These are phyloP conservation scores for Fusarium camptoceras DNA, from an alignment of 2,329 filamentous ascomycete genomes.

Conservation along the genomic window DNA sequence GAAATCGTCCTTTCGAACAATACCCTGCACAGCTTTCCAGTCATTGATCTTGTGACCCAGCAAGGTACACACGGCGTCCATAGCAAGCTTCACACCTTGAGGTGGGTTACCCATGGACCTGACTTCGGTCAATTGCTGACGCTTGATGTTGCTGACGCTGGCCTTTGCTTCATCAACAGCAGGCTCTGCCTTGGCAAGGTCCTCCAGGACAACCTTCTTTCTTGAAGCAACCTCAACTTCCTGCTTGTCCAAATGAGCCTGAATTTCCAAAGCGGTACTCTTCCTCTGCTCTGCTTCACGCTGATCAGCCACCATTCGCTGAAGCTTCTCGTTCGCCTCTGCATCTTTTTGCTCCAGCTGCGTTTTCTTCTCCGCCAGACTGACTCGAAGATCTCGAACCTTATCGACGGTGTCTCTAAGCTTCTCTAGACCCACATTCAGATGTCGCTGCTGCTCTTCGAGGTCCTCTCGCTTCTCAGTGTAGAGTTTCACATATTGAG, in stretches of 20 bases:
- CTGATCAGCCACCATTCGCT: conserved; percentile 97
- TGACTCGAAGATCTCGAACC: conserved; percentile 89
- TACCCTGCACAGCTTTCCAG: conserved; percentile 91
- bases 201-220: conserved; percentile 84
- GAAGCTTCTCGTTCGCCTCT: conserved; percentile 96
- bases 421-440: conserved; percentile 98
- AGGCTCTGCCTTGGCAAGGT: conserved; percentile 91
- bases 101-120: conserved; percentile 96
- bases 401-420: conserved; percentile 96
- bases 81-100: conserved; percentile 86
- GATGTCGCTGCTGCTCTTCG: conserved; percentile 97
- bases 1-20: conserved; percentile 93
- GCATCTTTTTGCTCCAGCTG: conserved; percentile 94
- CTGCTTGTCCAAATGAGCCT: conserved; percentile 87
- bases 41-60: conserved; percentile 89
- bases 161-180: conserved; percentile 93
- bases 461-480: conserved; percentile 98
- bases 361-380: conserved; percentile 92
- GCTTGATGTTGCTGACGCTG: conserved; percentile 98
- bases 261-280: conserved; percentile 87
- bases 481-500: conserved; percentile 96
- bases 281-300: conserved; percentile 93
- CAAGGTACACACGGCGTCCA: conserved; percentile 96
- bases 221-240: conserved; percentile 87
- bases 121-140: conserved; percentile 96